These are phyloP conservation scores for Monsonia emarginata DNA, from an alignment of 441 rosid species.

Conservation along the genomic window DNA sequence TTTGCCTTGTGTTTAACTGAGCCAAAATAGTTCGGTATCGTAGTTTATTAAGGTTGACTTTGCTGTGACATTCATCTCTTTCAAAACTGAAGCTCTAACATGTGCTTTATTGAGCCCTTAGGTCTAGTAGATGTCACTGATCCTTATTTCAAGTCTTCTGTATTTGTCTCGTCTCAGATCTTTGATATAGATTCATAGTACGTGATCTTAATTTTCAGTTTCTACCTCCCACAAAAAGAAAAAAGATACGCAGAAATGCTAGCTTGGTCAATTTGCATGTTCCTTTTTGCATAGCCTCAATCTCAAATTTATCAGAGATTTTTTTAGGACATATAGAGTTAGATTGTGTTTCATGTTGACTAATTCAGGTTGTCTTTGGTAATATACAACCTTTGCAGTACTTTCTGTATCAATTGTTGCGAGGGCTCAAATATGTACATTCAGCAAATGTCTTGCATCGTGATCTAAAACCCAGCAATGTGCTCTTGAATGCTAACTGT, in stretches of 20 bases:
- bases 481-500: conserved; percentile 76
- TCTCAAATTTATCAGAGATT: neutral
- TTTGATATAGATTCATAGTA: neutral
- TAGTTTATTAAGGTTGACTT: too few species aligned
- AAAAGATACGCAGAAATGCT: neutral
- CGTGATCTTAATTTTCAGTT: neutral
- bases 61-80: too few species aligned
- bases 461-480: conserved; percentile 84
- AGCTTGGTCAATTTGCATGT: neutral
- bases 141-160: too few species aligned
- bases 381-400: conserved; percentile 42
- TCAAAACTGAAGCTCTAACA: too few species aligned
- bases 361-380: neutral
- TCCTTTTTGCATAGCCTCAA: neutral
- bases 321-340: neutral
- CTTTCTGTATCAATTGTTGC: conserved; percentile 74
- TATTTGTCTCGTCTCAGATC: too few species aligned
- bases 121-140: too few species aligned
- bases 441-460: conserved; percentile 89
- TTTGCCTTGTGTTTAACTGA: too few species aligned
- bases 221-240: neutral
- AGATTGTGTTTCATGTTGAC: neutral
- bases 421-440: conserved; percentile 88
- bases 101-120: too few species aligned
- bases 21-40: too few species aligned